Evolutionary conservation across 1,284 basidiomycete genomes (phyloP), one percentile per base, ranked within the genome.

Genomic region (Boletus albobrunnescens): DNA sequence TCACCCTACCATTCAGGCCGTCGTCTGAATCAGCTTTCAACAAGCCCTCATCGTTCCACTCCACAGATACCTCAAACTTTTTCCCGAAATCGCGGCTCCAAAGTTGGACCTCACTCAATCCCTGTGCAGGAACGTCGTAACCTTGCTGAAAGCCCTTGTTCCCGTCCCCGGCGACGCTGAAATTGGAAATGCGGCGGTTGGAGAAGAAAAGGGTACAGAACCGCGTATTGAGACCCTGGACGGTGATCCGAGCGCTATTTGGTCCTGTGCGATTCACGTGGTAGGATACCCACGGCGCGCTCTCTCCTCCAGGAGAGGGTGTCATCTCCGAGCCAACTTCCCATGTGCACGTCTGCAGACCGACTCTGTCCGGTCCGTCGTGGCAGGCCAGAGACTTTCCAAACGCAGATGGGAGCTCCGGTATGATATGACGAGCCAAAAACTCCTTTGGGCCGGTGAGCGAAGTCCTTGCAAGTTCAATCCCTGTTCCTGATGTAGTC

Each of bases 41-140:
- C 10, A 12, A 17, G 1, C 48, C 47, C 4, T 40, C 52, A 6
- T 46, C 48, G 32, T 46, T 36, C 74, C 75, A 75, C 33, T 70
- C 67, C 27, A 80, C 65, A 53, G 80, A 74, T 19, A 85, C 77
- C 26, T 71, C 71, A 52, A 86, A 85, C 53, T 63, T 67, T 51
- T 71, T 71, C 12, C 73, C 79, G 79, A 86, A 89, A n/a, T 71
- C 73, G 23, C 87, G 72, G 49, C 80, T 84, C 84, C 83, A 90
- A 13, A 90, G 65, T 39, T 73, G 63, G 42, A 86, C 44, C 56
- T 76, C 70, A 26, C 58, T 61, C 30, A 80, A 43, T 1, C 76
- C 80, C 6, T 57, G 56, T 6, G 59, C 52, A 0, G 71, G 68
- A 12, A 76, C 55, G 28, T 68, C 69, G 56, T 77, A 79, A 4